Evolutionary conservation across 2,329 filamentous ascomycete genomes (phyloP), one percentile per base, ranked within the genome.

Genomic region (Monilinia aucupariae): DNA sequence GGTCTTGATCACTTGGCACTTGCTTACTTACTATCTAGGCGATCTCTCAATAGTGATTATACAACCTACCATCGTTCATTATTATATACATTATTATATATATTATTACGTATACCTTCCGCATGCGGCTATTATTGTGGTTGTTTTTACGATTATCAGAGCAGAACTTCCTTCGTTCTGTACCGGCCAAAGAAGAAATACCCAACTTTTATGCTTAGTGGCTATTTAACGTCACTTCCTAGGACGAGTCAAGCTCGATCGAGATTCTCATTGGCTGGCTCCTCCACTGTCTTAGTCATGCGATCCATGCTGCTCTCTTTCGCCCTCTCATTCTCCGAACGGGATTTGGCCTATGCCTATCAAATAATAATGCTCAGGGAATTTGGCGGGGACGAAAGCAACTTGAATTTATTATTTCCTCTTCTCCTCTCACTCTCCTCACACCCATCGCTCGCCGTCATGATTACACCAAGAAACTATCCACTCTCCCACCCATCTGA

Each of bases 391-490:
- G 54, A 56, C 41, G 54, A 56, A 56, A 27, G 54, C 27, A 56
- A 25, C 54, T 47, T 20, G 54, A 56, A 47, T 47, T 47, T 56
- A 50, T 50, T 62, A 48, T 56, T 62, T 56, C 51, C 52, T 34
- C 48, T 61, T 61, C 41, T 30, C 58, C 43, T 25, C 49, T 61
- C 37, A 32, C 22, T 45, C 37, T 59, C 56, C 37, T 25, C 30
- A 49, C 47, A 53, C 34, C 51, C 39, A 56, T 39, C 25, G 48
- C 45, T 55, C 51, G 51, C 60, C 54, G 60, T 56, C 60, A 62
- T 62, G 60, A 62, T 62, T 62, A 62, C 60, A 62, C 41, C 60
- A 62, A 48, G 30, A 62, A 56, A 56, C 45, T 34, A 45, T 27
- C n/a, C 30, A 56, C 53, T 41, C 39, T 56, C 43, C 27, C 39